phyloP scores from a whole-genome alignment of 345 rosid species.

The Eucalyptus regnans region DNA sequence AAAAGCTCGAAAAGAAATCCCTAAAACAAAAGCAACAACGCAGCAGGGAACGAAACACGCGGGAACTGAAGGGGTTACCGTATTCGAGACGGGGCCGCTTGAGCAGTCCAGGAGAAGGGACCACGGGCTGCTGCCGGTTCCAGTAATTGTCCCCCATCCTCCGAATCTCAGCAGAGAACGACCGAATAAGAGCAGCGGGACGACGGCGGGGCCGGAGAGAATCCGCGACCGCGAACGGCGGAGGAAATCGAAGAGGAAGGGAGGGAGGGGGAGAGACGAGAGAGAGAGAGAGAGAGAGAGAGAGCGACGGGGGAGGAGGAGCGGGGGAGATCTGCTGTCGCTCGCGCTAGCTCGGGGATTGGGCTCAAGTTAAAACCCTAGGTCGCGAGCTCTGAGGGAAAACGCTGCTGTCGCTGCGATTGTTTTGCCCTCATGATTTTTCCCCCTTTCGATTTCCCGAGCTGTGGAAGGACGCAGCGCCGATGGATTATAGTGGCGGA shows the following conservation, averaged over 20 bases:
- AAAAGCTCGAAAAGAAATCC: background rate
- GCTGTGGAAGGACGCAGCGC: background rate
- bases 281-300: background rate
- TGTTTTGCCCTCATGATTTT: background rate
- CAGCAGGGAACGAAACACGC: background rate
- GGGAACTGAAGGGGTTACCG: conserved; percentile 13
- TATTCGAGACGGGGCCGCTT: conserved; percentile 57
- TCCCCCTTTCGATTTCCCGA: background rate
- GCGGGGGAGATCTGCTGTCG: background rate
- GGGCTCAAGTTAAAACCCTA: background rate
- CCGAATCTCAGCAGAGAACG: background rate
- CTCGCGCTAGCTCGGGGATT: background rate
- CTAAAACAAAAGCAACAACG: background rate
- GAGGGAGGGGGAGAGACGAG: background rate
- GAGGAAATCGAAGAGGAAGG: background rate
- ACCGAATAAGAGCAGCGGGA: background rate
- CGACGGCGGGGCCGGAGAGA: background rate
- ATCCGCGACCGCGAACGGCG: background rate
- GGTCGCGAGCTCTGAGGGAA: background rate
- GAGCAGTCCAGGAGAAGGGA: conserved; percentile 23
- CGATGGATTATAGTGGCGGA: background rate
- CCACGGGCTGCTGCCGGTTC: conserved; percentile 27
- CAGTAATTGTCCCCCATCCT: conserved; percentile 58
- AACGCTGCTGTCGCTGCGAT: background rate
- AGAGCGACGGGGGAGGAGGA: background rate